Conservation (phyloP, 129 eudicot genomes). For the Helianthus annuus region HanXRQr2.0-SUNRISE NC_035440.2:142028799-142029298, state of each 20-base stretch:
- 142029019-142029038: not conserved
- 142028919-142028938: constrained; percentile 48
- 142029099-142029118: constrained; percentile 66
- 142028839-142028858: constrained; percentile 67
- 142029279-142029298: no score
- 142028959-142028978: constrained; percentile 57
- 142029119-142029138: constrained; percentile 89
- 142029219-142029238: not conserved
- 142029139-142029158: constrained; percentile 83
- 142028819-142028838: constrained; percentile 75
- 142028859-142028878: constrained; percentile 75
- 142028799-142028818: constrained; percentile 56
- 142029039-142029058: no score
- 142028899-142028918: constrained; percentile 54
- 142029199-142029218: not conserved
- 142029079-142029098: constrained; percentile 1
- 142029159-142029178: constrained; percentile 63
- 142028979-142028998: constrained; percentile 62
- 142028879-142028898: constrained; percentile 69
- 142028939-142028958: constrained; percentile 45
- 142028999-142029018: constrained; percentile 42
- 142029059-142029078: no score
- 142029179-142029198: constrained; percentile 63
- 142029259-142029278: no score
- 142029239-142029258: not conserved